phyloP scores from a whole-genome alignment of 2,329 filamentous ascomycete species.

The Fusarium dimerum region DNA sequence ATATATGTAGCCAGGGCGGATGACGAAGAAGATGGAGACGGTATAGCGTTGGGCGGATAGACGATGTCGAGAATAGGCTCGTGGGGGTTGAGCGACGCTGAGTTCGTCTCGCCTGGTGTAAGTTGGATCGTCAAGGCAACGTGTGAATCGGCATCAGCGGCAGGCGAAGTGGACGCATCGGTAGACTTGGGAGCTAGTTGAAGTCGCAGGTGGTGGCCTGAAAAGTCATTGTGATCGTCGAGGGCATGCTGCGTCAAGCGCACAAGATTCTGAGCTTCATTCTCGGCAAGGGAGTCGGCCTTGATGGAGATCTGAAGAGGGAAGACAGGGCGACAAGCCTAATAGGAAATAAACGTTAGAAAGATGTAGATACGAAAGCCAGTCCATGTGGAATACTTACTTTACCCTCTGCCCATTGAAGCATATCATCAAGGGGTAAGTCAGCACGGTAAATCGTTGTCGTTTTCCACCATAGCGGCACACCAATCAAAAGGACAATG shows the following conservation, averaged over 20 bases:
- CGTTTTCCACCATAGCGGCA: conserved; percentile 96
- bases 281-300: conserved; percentile 62
- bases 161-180: conserved; percentile 10
- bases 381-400: conserved; percentile 44
- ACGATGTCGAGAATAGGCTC: conserved; percentile 73
- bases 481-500: conserved; percentile 76
- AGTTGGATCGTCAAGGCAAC: conserved; percentile 72
- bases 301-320: conserved; percentile 81
- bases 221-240: conserved; percentile 84
- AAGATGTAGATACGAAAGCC: background rate
- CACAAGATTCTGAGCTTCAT: conserved; percentile 72
- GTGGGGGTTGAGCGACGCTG: conserved; percentile 68
- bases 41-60: conserved; percentile 70
- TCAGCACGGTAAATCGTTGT: conserved; percentile 88
- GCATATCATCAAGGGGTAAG: conserved; percentile 83
- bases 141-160: conserved; percentile 44
- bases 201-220: conserved; percentile 74
- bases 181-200: conserved; percentile 34
- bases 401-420: conserved; percentile 87
- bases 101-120: conserved; percentile 60
- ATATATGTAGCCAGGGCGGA: conserved; percentile 76
- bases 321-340: conserved; percentile 88
- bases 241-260: conserved; percentile 82
- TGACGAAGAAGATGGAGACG: conserved; percentile 67
- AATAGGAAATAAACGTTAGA: conserved; percentile 8